Conservation (phyloP, 2,329 filamentous ascomycete species). For the Pseudogymnoascus sp. region DNA sequence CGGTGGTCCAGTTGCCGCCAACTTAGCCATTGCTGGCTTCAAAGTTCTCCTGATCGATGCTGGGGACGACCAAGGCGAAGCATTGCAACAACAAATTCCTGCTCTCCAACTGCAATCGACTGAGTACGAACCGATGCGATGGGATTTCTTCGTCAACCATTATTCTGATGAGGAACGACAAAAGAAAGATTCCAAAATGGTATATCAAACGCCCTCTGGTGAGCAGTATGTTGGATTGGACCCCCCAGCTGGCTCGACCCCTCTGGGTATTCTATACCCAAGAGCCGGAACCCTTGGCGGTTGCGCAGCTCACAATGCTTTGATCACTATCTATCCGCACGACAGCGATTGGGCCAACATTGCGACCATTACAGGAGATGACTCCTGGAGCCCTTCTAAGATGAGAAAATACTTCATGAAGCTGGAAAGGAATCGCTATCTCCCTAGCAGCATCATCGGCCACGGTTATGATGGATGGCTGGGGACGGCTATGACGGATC, state of each 20-base stretch:
- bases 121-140: conserved; percentile 40
- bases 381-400: conserved; percentile 13
- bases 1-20: conserved; percentile 41
- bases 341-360: conserved; percentile 18
- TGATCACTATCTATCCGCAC: conserved; percentile 16
- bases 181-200: conserved; percentile 41
- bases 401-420: conserved; percentile 14
- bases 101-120: conserved; percentile 39
- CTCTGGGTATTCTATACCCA: conserved; percentile 23
- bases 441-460: conserved; percentile 13
- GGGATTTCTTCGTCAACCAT: conserved; percentile 49
- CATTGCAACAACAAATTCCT: conserved; percentile 40
- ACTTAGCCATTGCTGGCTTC: conserved; percentile 44
- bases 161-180: conserved; percentile 40
- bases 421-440: conserved; percentile 13
- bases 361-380: conserved; percentile 15
- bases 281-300: conserved; percentile 24
- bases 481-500: conserved; percentile 8
- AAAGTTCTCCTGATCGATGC: conserved; percentile 47
- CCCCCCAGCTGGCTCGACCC: conserved; percentile 19
- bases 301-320: conserved; percentile 17
- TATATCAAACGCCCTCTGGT: conserved; percentile 32
- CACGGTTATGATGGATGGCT: conserved; percentile 24
- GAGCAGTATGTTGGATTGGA: conserved; percentile 18
- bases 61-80: conserved; percentile 41